These are phyloP conservation scores for Salvia miltiorrhiza DNA, from an alignment of 257 asterid genomes.

Conservation along the genomic window DNA sequence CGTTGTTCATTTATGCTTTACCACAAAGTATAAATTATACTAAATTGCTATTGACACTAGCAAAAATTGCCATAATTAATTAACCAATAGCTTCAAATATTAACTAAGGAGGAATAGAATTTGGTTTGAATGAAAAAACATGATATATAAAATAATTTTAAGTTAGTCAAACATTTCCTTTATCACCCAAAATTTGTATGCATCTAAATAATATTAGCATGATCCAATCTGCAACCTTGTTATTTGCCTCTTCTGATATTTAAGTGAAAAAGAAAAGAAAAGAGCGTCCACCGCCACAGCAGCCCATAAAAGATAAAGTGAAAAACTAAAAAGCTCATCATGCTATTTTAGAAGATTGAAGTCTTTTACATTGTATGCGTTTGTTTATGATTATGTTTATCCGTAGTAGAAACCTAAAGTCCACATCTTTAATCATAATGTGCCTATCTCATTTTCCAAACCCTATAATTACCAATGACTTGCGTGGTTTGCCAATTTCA, in stretches of 20 bases:
- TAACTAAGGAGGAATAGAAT: no score
- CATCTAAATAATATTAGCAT: background rate
- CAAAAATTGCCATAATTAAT: background rate
- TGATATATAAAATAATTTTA: no score
- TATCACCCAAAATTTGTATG: background rate
- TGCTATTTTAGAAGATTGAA: slow-evolving; percentile 17
- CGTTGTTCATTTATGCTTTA: no score
- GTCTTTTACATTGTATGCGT: slow-evolving; percentile 5
- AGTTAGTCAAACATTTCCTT: no score
- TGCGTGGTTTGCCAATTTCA: slow-evolving; percentile 3
- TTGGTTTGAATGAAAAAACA: no score
- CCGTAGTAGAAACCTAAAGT: background rate
- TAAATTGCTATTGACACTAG: no score
- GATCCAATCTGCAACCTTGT: background rate
- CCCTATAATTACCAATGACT: slow-evolving; percentile 1
- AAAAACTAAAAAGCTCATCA: slow-evolving; percentile 1
- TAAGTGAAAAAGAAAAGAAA: background rate
- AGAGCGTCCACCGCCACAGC: background rate
- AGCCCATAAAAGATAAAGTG: background rate
- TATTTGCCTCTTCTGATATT: background rate
- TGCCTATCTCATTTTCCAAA: background rate
- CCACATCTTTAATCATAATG: slow-evolving; percentile 7
- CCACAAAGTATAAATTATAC: no score
- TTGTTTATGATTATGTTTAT: background rate
- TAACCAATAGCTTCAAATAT: background rate